These are phyloP conservation scores for Coemansia sp. DNA, from an alignment of 192 early-diverging fungal species.

Conservation along the genomic window DNA sequence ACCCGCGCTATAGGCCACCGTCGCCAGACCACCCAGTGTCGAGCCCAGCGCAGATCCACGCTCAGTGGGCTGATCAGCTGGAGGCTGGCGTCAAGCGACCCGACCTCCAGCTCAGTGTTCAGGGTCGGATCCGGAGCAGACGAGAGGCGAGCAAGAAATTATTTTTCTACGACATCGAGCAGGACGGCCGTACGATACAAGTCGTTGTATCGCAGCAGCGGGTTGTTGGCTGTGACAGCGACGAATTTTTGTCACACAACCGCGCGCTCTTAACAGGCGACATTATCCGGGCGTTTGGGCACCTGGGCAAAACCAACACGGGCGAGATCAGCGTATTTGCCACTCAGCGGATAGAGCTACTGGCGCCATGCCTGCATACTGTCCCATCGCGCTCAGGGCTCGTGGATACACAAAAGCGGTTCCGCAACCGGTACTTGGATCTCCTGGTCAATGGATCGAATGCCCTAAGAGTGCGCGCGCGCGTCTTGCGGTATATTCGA, in stretches of 20 bases:
- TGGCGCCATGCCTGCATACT: slow-evolving; percentile 70
- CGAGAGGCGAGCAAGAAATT: slow-evolving; percentile 75
- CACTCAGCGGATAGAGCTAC: slow-evolving; percentile 51
- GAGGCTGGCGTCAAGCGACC: slow-evolving; percentile 37
- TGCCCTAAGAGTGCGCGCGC: slow-evolving; percentile 61
- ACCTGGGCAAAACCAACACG: slow-evolving; percentile 69
- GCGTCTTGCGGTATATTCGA: slow-evolving; percentile 67
- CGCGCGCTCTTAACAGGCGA: slow-evolving; percentile 64
- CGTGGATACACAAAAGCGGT: slow-evolving; percentile 69
- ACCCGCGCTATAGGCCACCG: slow-evolving; percentile 39
- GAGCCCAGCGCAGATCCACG: slow-evolving; percentile 16
- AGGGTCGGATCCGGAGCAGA: slow-evolving; percentile 68
- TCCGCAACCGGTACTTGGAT: slow-evolving; percentile 74
- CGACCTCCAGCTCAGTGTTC: slow-evolving; percentile 37
- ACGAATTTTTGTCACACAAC: slow-evolving; percentile 51
- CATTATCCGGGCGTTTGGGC: slow-evolving; percentile 65
- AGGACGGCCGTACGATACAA: slow-evolving; percentile 65
- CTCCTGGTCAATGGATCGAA: slow-evolving; percentile 67
- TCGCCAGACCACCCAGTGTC: slow-evolving; percentile 27
- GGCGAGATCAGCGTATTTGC: slow-evolving; percentile 74
- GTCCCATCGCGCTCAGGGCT: slow-evolving; percentile 67
- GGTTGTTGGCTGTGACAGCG: slow-evolving; percentile 30
- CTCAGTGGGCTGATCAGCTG: slow-evolving; percentile 24
- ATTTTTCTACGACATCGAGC: slow-evolving; percentile 71
- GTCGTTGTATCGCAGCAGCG: slow-evolving; percentile 63